Evolutionary conservation across 1,139 yeast genomes (phyloP).

Genomic region (Hansenula lynferdii): DNA sequence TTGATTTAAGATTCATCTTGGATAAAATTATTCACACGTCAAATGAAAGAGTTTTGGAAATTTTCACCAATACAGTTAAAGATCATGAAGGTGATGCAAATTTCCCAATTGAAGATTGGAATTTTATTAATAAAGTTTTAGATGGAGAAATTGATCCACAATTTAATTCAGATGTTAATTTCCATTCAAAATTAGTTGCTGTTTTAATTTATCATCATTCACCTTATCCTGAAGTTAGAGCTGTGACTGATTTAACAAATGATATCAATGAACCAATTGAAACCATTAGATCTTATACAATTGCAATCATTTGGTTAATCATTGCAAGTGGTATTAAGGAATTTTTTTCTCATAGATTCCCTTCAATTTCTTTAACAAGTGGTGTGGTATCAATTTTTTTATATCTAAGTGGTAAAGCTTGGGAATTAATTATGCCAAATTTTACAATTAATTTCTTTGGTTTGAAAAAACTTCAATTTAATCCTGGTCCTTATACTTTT

Average conservation of each 20-base stretch:
- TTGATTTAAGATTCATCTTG: constrained; percentile 12
- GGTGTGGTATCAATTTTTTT: constrained; percentile 53
- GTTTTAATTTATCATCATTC: constrained; percentile 47
- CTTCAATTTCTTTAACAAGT: constrained; percentile 39
- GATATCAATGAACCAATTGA: constrained; percentile 46
- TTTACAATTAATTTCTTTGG: constrained; percentile 39
- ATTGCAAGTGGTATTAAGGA: constrained; percentile 54
- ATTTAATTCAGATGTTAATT: constrained; percentile 17
- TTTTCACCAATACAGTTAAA: constrained; percentile 33
- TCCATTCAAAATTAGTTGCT: constrained; percentile 36
- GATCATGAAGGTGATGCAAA: constrained; percentile 47
- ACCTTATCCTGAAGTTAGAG: constrained; percentile 62
- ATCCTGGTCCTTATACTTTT: constrained; percentile 61
- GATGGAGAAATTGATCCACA: constrained; percentile 14
- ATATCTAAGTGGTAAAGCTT: constrained; percentile 48
- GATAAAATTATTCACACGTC: constrained; percentile 32
- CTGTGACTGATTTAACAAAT: constrained; percentile 49
- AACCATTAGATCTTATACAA: constrained; percentile 50
- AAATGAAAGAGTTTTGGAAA: constrained; percentile 36
- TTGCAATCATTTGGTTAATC: constrained; percentile 52
- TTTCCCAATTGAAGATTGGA: constrained; percentile 36
- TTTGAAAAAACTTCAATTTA: constrained; percentile 34
- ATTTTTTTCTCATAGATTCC: constrained; percentile 53
- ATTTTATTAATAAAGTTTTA: constrained; percentile 23
- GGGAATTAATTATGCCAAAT: constrained; percentile 39